Base-by-base conservation (phyloP, 805 yeast species). In the Spencermartinsiella europaea region DNA sequence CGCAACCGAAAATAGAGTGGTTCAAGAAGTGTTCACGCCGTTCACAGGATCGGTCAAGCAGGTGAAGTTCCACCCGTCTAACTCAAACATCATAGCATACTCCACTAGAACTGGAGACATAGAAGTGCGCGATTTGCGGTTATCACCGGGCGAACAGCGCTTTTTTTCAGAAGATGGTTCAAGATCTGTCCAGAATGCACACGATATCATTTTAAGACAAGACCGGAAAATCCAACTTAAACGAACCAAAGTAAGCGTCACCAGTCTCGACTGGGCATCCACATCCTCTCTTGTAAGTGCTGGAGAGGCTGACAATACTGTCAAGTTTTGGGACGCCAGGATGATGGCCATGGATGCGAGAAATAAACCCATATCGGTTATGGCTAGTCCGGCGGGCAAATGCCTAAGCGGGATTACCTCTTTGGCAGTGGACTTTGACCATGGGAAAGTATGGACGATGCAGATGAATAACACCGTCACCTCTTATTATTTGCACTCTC, bases 251-350 rank as follows among this genome's bases (percentile, higher is more conserved):
- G 50, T 44, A 27, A 38, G 49, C 41, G 51, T 58, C 21, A 48
- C 59, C 2, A 53, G 61, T 2, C 7, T 58, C 5, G 46, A 46
- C 5, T 61, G 64, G 62, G 27, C 41, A n/a, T 40, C 46, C 15
- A 54, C 51, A 19, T 4, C 33, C 8, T 20, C 22, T 16, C 28
- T 57, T 2, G 63, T 54, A 12, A 34, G 58, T 14, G 60, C 50
- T 2, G 19, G 53, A 5, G 53, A 51, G 16, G 40, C 38, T 8
- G 49, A 53, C 27, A 48, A 54, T 8, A 21, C 40, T 12, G 43
- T 59, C 5, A 58, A 54, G 42, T 44, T 57, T 28, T 61, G 66
- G 66, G 66, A 61, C 40, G 15, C 56, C 31, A 49, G 66, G 3
- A 44, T 47, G 16, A 7, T 50, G 12, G 49, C 19, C 37, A 39